Evolutionary conservation across 2,329 filamentous ascomycete genomes (phyloP).

Genomic region (Colletotrichum spinosum): DNA sequence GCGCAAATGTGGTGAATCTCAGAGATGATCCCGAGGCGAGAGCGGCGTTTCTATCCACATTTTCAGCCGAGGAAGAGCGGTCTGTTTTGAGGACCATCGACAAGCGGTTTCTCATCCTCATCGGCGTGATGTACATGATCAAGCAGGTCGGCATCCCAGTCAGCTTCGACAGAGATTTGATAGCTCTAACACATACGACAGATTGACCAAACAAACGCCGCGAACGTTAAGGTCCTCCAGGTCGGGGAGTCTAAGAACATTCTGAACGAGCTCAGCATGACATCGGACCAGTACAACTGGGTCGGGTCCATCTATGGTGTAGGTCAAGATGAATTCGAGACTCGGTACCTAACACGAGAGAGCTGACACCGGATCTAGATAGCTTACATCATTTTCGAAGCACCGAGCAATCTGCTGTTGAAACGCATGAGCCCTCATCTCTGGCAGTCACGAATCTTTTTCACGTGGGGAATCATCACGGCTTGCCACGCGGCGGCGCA

Average conservation of each 20-base stretch:
- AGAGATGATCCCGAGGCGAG: constrained; percentile 40
- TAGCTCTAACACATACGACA: background rate
- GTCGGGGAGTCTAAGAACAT: constrained; percentile 50
- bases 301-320: constrained; percentile 27
- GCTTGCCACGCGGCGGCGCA: constrained; percentile 53
- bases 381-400: constrained; percentile 53
- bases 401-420: constrained; percentile 52
- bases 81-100: constrained; percentile 55
- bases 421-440: constrained; percentile 49
- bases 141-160: constrained; percentile 47
- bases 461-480: constrained; percentile 51
- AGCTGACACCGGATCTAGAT: constrained; percentile 42
- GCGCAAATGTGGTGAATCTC: constrained; percentile 8
- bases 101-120: constrained; percentile 49
- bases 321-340: background rate
- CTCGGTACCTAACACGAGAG: background rate
- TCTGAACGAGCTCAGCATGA: constrained; percentile 40
- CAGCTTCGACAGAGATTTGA: background rate
- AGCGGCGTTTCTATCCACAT: constrained; percentile 49
- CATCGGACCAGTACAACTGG: constrained; percentile 29
- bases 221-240: constrained; percentile 55
- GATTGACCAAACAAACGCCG: constrained; percentile 54
- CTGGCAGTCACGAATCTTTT: constrained; percentile 51
- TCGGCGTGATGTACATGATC: constrained; percentile 55
- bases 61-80: constrained; percentile 51